Conservation (phyloP, 2,329 filamentous ascomycete species). For the Neonectria sp. region DNA sequence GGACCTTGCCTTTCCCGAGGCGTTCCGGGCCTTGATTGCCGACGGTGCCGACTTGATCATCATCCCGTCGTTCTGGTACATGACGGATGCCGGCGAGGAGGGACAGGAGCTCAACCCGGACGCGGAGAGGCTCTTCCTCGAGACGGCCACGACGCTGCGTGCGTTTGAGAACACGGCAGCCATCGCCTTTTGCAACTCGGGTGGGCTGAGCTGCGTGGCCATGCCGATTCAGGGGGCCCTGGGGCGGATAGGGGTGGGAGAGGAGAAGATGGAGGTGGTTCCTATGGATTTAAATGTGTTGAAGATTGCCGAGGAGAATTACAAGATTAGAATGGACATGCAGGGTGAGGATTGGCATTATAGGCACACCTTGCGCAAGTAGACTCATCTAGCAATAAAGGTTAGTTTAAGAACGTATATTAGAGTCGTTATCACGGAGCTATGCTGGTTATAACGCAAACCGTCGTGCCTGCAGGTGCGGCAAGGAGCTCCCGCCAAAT, state of each 20-base stretch:
- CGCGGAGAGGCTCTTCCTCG: conserved; percentile 77
- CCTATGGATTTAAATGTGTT: conserved; percentile 78
- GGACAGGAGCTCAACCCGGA: conserved; percentile 71
- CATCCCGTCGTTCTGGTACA: conserved; percentile 79
- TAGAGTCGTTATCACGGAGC: no score
- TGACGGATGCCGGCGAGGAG: conserved; percentile 64
- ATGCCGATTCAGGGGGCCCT: conserved; percentile 76
- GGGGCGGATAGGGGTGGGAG: conserved; percentile 70
- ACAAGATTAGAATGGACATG: conserved; percentile 73
- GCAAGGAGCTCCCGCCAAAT: no score
- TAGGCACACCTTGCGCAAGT: conserved; percentile 36
- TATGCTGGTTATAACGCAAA: no score
- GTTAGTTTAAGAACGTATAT: no score
- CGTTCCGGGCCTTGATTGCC: conserved; percentile 79
- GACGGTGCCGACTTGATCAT: conserved; percentile 80
- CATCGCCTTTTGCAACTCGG: conserved; percentile 80
- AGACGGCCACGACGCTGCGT: conserved; percentile 73
- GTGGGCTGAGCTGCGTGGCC: conserved; percentile 77
- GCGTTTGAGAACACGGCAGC: conserved; percentile 84
- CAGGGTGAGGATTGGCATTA: conserved; percentile 75
- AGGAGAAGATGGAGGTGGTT: conserved; percentile 73
- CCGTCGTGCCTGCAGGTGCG: no score
- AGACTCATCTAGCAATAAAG: background rate
- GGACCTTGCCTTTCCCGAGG: conserved; percentile 86
- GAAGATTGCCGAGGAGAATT: conserved; percentile 80